phyloP scores from a whole-genome alignment of 306 rosid genomes.

The Lathyrus aphaca region DNA sequence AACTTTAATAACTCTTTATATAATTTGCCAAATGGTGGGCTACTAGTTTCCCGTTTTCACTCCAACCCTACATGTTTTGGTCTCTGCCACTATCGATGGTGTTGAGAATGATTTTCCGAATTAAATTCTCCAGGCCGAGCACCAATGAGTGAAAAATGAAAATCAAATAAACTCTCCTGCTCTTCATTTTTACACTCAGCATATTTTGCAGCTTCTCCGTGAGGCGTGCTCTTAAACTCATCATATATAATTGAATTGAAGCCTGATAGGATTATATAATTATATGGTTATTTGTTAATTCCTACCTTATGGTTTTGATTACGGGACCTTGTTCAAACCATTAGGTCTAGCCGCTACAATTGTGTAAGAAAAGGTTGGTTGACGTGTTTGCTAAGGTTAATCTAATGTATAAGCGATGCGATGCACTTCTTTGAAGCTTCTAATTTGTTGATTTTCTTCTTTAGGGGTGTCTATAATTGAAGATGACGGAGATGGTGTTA shows the following conservation, averaged over 20 bases:
- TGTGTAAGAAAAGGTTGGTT: constrained; percentile 1
- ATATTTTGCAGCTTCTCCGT: background rate
- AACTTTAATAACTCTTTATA: background rate
- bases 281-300: constrained; percentile 1
- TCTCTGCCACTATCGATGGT: no score
- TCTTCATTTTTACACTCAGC: no score
- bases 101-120: no score
- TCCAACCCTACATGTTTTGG: no score
- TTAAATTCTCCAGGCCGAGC: no score
- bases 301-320: constrained; percentile 18
- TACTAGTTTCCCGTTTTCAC: background rate
- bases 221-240: background rate
- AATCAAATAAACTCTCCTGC: no score
- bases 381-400: constrained; percentile 9
- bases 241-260: constrained; percentile 3
- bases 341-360: background rate
- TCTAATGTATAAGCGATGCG: background rate
- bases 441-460: constrained; percentile 41
- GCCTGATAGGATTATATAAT: background rate
- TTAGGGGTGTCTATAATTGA: constrained; percentile 85
- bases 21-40: constrained; percentile 1
- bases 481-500: constrained; percentile 68
- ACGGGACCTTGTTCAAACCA: constrained; percentile 27
- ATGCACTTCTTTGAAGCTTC: constrained; percentile 30
- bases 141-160: no score